Conservation (phyloP, 2,329 filamentous ascomycete genomes). For the Cercospora janseana region DNA sequence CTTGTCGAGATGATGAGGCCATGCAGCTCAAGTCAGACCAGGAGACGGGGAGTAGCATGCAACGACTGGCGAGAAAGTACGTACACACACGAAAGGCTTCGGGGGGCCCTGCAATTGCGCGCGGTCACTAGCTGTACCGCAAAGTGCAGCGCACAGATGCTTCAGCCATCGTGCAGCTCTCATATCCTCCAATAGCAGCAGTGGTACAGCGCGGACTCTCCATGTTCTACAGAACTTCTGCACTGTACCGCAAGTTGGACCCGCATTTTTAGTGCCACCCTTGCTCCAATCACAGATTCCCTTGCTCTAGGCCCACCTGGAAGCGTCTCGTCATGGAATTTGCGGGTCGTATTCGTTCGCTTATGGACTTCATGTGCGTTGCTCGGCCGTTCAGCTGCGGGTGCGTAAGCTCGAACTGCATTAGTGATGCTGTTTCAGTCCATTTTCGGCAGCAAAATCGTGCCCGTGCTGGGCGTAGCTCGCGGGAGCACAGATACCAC, state of each 20-base stretch:
- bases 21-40: background rate
- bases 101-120: too few species aligned
- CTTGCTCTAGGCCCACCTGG: slow-evolving; percentile 1
- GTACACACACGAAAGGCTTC: background rate
- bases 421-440: too few species aligned
- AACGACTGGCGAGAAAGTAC: slow-evolving; percentile 4
- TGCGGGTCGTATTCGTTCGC: background rate
- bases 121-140: too few species aligned
- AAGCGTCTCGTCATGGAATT: background rate
- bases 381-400: background rate
- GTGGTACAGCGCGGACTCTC: background rate
- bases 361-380: background rate
- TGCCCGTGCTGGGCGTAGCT: too few species aligned
- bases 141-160: background rate
- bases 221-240: slow-evolving; percentile 4
- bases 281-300: background rate
- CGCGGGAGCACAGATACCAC: too few species aligned
- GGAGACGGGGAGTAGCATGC: background rate
- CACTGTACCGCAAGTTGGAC: background rate
- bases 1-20: background rate
- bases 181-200: too few species aligned
- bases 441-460: too few species aligned
- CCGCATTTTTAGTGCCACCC: background rate
- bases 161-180: slow-evolving; percentile 1
- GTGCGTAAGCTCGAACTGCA: background rate